These are phyloP conservation scores for Arthrobotrys iridis DNA, from an alignment of 2,329 filamentous ascomycete species.

Conservation along the genomic window DNA sequence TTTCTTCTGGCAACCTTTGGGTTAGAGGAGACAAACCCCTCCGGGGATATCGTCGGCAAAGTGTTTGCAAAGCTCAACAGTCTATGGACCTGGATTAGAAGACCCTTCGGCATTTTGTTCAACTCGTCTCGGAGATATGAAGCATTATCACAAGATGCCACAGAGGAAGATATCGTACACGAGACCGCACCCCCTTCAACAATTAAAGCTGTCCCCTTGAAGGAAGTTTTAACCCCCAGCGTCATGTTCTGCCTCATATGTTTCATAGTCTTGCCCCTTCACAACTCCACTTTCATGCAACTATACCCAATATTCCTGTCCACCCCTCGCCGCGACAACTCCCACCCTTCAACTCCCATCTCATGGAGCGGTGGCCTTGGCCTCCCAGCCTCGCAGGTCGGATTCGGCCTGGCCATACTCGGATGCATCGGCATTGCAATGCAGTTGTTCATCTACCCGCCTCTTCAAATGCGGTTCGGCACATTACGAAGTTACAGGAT, in stretches of 20 bases:
- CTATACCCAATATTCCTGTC: constrained; percentile 82
- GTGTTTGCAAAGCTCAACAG: not conserved
- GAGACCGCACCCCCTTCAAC: constrained; percentile 51
- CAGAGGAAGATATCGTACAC: constrained; percentile 21
- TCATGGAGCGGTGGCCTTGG: constrained; percentile 78
- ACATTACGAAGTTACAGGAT: constrained; percentile 74
- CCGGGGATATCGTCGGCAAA: constrained; percentile 36
- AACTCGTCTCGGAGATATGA: constrained; percentile 57
- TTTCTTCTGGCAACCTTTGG: constrained; percentile 25
- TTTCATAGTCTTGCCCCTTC: constrained; percentile 76
- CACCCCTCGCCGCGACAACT: constrained; percentile 70
- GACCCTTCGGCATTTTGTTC: not conserved
- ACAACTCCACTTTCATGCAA: constrained; percentile 79
- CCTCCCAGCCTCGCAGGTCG: constrained; percentile 75
- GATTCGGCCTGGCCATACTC: constrained; percentile 80
- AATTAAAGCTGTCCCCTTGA: constrained; percentile 62
- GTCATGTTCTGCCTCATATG: constrained; percentile 69
- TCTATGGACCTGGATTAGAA: constrained; percentile 1
- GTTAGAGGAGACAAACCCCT: constrained; percentile 40
- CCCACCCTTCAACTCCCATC: constrained; percentile 65
- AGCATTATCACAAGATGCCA: constrained; percentile 57
- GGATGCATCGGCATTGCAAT: constrained; percentile 79
- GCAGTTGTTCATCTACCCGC: constrained; percentile 77
- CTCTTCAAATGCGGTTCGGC: constrained; percentile 73
- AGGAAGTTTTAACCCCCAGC: constrained; percentile 68